These are phyloP conservation scores for Onygenales sp. DNA, from an alignment of 2,329 filamentous ascomycete genomes.

Conservation along the genomic window DNA sequence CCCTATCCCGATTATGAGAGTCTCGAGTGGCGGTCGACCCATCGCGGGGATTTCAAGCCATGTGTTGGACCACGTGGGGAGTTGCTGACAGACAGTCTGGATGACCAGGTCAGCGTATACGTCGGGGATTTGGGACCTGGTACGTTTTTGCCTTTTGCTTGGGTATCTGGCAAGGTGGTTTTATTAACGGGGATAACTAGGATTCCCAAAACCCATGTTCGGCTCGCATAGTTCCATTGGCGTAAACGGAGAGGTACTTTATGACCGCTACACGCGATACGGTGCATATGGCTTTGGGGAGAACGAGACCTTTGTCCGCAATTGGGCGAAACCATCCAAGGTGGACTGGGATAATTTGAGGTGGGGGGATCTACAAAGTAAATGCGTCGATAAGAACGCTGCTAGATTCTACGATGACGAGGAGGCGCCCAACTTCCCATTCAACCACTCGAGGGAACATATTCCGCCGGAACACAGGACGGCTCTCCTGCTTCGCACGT, in stretches of 20 bases:
- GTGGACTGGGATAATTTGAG: constrained; percentile 52
- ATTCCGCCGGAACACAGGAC: constrained; percentile 47
- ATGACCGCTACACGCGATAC: constrained; percentile 60
- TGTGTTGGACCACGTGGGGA: background rate
- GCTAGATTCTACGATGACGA: constrained; percentile 46
- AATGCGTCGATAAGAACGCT: constrained; percentile 57
- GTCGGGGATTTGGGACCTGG: background rate
- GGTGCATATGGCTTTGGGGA: constrained; percentile 42
- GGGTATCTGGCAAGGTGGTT: constrained; percentile 24
- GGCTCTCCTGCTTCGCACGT: constrained; percentile 72
- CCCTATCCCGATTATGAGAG: constrained; percentile 1
- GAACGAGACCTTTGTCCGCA: constrained; percentile 15
- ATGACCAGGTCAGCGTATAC: constrained; percentile 1
- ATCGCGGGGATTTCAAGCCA: background rate
- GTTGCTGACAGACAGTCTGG: background rate
- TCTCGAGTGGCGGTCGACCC: background rate
- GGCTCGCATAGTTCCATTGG: constrained; percentile 54
- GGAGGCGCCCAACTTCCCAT: constrained; percentile 7
- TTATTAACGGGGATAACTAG: constrained; percentile 13
- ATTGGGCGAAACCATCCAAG: constrained; percentile 17
- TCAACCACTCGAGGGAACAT: constrained; percentile 5
- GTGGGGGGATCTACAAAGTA: constrained; percentile 62
- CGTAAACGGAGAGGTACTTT: constrained; percentile 56
- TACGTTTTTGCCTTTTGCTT: constrained; percentile 23
- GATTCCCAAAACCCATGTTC: constrained; percentile 52